Conservation (phyloP, 257 asterid genomes). For the Ligustrum vulgare region DNA sequence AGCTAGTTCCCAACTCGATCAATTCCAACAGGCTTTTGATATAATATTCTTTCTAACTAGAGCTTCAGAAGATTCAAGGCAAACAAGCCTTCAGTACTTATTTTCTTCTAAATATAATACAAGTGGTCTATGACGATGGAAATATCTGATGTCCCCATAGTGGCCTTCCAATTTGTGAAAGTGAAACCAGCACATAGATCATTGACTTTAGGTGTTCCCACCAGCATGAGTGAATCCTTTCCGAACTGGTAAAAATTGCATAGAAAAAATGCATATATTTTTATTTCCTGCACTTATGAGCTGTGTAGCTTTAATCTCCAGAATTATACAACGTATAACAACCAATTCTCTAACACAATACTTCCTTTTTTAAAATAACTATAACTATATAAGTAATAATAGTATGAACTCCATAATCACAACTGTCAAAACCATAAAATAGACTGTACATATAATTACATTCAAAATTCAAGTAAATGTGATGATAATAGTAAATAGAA, state of each 20-base stretch:
- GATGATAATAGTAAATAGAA: neutral
- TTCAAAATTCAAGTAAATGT: neutral
- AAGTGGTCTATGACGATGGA: neutral
- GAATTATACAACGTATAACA: neutral
- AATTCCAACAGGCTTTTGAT: neutral
- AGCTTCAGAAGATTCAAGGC: neutral
- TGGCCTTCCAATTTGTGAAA: neutral
- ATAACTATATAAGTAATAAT: slow-evolving; percentile 3
- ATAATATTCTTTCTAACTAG: neutral
- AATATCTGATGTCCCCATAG: neutral
- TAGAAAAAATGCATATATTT: slow-evolving; percentile 4
- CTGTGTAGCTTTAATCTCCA: neutral
- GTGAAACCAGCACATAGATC: neutral
- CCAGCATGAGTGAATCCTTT: neutral
- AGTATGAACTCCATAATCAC: neutral
- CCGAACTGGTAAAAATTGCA: neutral
- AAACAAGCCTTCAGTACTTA: neutral
- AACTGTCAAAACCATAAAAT: slow-evolving; percentile 5
- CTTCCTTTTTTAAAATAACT: neutral
- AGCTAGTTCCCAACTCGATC: neutral
- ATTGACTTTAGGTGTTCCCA: neutral
- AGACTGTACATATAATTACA: neutral
- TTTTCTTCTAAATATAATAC: neutral
- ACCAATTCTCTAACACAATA: neutral
- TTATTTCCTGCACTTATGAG: neutral